Evolutionary conservation across 345 rosid species (phyloP).

Genomic region (Conringia planisiliqua): DNA sequence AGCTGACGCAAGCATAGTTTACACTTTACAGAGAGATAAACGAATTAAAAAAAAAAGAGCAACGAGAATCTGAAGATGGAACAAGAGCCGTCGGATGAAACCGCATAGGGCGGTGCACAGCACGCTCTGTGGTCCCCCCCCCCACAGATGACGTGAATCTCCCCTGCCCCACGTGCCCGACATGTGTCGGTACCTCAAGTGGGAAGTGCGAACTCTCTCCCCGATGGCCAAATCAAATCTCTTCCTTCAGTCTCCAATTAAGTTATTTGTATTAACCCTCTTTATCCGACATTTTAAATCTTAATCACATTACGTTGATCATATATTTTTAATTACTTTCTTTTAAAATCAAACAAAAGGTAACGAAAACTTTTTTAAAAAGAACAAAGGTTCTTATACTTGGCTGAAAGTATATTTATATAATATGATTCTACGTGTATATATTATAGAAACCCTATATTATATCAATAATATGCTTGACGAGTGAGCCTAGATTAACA

Average conservation of each 20-base stretch:
- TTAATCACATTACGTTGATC: conserved; percentile 6
- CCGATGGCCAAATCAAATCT: conserved; percentile 19
- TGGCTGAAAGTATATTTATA: neutral
- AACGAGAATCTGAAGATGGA: neutral
- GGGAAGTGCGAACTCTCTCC: conserved; percentile 11
- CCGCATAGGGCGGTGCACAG: conserved; percentile 23
- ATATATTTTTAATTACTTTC: neutral
- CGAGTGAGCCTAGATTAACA: neutral
- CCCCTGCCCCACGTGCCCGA: conserved; percentile 24
- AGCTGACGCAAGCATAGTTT: conserved; percentile 31
- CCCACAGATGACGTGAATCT: neutral
- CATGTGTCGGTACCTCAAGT: conserved; percentile 31
- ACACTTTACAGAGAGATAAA: neutral
- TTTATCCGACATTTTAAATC: conserved; percentile 29
- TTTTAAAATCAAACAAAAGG: neutral
- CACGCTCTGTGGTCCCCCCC: conserved; percentile 49
- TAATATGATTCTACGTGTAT: too few species aligned
- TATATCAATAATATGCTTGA: neutral
- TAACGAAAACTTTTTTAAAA: neutral
- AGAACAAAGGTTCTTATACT: neutral
- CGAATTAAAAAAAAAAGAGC: neutral
- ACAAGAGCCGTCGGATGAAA: conserved; percentile 27
- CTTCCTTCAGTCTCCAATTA: conserved; percentile 24
- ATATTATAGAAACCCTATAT: too few species aligned
- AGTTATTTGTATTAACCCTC: neutral